phyloP scores from a whole-genome alignment of 1,139 yeast genomes.

The Nadsonia starkeyi-henricii region DNA sequence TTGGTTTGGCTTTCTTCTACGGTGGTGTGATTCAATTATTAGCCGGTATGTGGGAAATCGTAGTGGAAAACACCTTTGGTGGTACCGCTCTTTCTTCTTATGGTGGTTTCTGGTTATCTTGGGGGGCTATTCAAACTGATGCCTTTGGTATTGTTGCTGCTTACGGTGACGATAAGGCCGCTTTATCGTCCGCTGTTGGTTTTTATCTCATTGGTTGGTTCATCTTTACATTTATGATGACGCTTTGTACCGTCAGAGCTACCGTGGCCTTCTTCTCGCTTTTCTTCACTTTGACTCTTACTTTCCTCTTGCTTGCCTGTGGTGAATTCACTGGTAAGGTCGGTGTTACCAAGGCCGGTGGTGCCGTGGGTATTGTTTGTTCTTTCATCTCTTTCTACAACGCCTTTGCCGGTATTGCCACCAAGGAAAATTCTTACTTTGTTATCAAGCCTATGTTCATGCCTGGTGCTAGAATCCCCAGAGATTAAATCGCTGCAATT shows the following conservation, averaged over 20 bases:
- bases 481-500: neutral
- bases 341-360: conserved; percentile 51
- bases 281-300: conserved; percentile 48
- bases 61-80: conserved; percentile 73
- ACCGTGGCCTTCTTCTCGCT: conserved; percentile 62
- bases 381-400: conserved; percentile 80
- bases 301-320: conserved; percentile 54
- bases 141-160: conserved; percentile 61
- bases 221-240: conserved; percentile 57
- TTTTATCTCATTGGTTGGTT: conserved; percentile 69
- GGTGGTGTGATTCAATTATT: conserved; percentile 67
- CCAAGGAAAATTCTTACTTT: conserved; percentile 50
- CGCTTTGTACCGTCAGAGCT: conserved; percentile 59
- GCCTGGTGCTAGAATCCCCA: conserved; percentile 19
- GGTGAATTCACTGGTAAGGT: conserved; percentile 36
- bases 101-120: conserved; percentile 62
- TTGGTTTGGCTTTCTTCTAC: conserved; percentile 71
- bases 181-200: conserved; percentile 48
- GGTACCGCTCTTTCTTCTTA: conserved; percentile 42
- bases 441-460: conserved; percentile 33
- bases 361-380: conserved; percentile 66
- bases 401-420: conserved; percentile 85
- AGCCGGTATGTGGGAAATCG: conserved; percentile 69
- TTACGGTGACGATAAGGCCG: conserved; percentile 29
- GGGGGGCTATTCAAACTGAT: conserved; percentile 55